Evolutionary conservation across 176 grass and related monocot genomes (phyloP), one percentile per base, ranked within the genome.

Genomic region (Elymus sibiricus): DNA sequence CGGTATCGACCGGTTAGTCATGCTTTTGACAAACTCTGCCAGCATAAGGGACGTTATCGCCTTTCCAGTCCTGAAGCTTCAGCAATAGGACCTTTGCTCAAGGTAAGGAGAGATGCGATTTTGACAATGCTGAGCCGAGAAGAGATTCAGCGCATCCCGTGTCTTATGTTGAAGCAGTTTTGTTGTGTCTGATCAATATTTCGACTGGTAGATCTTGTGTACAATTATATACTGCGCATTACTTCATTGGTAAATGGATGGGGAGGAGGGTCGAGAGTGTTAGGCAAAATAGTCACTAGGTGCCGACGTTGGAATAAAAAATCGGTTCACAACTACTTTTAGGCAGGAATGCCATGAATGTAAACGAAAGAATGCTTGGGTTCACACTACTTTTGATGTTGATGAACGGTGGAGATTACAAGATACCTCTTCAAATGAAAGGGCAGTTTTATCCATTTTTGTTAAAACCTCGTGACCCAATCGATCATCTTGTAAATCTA

Each of bases 1-100:
- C 38, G 97, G 94, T 17, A 96, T 99, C 4, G 94, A 99, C 76
- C 92, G 94, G 62, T 53, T 99, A 78, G 94, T 96, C 27, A 99
- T 99, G 97, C 90, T 99, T 63, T 88, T 99, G 69, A 99, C 94
- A 0, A 91, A 99, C 79, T 94, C 94, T 22, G 89, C 97, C 10
- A 94, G 94, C 80, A 94, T 96, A 82, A 92, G 97, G 74, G 97
- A 99, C 80, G 97, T 99, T 34, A 96, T 96, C 82, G 90, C 97
- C 35, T 96, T 99, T 71, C 97, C 97, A 66, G 90, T 96, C 64
- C 83, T 96, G 43, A 99, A 96, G 88, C 90, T 92, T 86, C 94
- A 94, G 72, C 93, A 94, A 82, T 95, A 92, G 31, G 22, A 24
- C 44, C 67, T 67, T 64, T 72, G 26, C 49, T 80, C 5, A 15